Conservation (phyloP, 805 yeast species). For the Hanseniaspora meyeri region DNA sequence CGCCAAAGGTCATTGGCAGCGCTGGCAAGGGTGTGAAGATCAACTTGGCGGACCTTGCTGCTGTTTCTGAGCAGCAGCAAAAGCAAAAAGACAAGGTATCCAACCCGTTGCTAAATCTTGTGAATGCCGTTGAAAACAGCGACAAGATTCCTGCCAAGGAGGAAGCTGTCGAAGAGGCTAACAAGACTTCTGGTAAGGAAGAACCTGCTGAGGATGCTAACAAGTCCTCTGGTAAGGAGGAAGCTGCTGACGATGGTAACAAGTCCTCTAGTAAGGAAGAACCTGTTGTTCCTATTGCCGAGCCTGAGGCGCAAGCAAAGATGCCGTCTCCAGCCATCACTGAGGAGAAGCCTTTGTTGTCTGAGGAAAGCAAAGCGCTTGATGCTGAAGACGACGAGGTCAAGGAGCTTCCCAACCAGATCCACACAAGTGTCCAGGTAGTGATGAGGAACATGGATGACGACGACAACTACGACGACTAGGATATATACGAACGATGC, state of each 20-base stretch:
- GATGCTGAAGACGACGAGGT: conserved; percentile 14
- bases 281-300: background rate
- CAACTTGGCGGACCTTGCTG: conserved; percentile 8
- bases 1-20: background rate
- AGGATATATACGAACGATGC: conserved; percentile 1
- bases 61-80: conserved; percentile 6
- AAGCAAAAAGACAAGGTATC: background rate
- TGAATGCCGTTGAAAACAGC: conserved; percentile 6
- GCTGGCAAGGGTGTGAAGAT: conserved; percentile 4
- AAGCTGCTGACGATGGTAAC: too few species aligned
- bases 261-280: too few species aligned
- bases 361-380: conserved; percentile 27
- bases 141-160: background rate
- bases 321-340: conserved; percentile 23
- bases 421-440: conserved; percentile 13
- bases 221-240: too few species aligned
- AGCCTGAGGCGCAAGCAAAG: background rate
- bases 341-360: conserved; percentile 30
- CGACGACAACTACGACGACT: conserved; percentile 37
- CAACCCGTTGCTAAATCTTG: background rate
- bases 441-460: conserved; percentile 33
- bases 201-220: background rate
- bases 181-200: background rate
- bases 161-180: conserved; percentile 7
- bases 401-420: conserved; percentile 8